Evolutionary conservation across 2,329 filamentous ascomycete genomes (phyloP).

Genomic region (Monilinia aucupariae): DNA sequence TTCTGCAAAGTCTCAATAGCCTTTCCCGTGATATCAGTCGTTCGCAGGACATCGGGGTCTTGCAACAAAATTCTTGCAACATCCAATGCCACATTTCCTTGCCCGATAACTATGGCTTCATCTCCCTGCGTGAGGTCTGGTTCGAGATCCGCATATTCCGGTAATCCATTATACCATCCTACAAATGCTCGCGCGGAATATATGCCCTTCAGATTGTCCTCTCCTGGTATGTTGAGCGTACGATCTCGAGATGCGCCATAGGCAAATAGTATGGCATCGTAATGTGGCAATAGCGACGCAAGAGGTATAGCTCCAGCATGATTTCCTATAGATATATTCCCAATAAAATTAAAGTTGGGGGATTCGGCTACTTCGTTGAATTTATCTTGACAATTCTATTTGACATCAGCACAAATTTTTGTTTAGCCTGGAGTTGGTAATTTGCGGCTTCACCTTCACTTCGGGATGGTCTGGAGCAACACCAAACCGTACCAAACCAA

Average conservation of each 20-base stretch:
- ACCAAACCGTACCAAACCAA: slow-evolving; percentile 85
- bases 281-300: slow-evolving; percentile 66
- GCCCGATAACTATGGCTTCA: slow-evolving; percentile 81
- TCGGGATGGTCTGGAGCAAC: slow-evolving; percentile 98
- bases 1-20: slow-evolving; percentile 68
- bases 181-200: slow-evolving; percentile 91
- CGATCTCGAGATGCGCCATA: slow-evolving; percentile 87
- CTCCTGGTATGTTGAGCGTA: slow-evolving; percentile 72
- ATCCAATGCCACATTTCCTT: slow-evolving; percentile 94
- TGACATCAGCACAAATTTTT: slow-evolving; percentile 17
- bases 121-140: slow-evolving; percentile 71
- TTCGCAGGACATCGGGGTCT: slow-evolving; percentile 64
- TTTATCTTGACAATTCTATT: slow-evolving; percentile 87
- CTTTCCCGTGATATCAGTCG: slow-evolving; percentile 84
- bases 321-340: slow-evolving; percentile 76
- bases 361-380: slow-evolving; percentile 84
- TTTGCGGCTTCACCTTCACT: slow-evolving; percentile 66
- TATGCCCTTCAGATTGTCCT: slow-evolving; percentile 65
- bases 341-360: slow-evolving; percentile 80
- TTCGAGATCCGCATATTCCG: slow-evolving; percentile 67
- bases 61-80: slow-evolving; percentile 83
- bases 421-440: slow-evolving; percentile 5
- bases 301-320: slow-evolving; percentile 55
- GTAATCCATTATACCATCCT: slow-evolving; percentile 96
- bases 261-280: slow-evolving; percentile 86